Evolutionary conservation across 495 filamentous ascomycete genomes (phyloP).

Genomic region (Parachaetomium inaequale): DNA sequence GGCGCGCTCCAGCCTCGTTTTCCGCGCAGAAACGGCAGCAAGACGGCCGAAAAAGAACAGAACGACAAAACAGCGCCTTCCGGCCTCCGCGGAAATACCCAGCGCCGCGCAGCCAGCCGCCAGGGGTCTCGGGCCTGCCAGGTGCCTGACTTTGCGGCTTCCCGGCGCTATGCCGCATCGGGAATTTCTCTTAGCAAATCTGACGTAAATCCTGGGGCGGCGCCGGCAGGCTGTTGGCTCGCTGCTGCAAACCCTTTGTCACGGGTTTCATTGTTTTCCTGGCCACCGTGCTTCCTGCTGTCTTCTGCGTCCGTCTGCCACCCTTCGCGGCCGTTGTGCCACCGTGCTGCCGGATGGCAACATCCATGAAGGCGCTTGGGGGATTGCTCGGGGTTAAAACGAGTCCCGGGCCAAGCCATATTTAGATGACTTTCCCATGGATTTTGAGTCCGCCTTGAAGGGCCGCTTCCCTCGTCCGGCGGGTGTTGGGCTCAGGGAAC

Average conservation of each 20-base stretch:
- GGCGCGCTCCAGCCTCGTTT: neutral
- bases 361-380: neutral
- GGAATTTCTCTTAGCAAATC: conserved; percentile 37
- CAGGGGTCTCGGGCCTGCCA: neutral
- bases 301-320: neutral
- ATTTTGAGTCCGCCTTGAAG: neutral
- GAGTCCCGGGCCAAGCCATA: neutral
- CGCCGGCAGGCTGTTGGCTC: conserved; percentile 21
- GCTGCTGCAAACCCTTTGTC: conserved; percentile 11
- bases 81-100: conserved; percentile 15
- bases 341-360: neutral
- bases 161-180: conserved; percentile 19
- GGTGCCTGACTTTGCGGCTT: neutral
- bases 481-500: too few relatives aligned
- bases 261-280: conserved; percentile 4
- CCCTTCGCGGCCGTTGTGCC: neutral
- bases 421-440: neutral
- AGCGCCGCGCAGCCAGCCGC: neutral
- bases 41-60: neutral
- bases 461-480: neutral
- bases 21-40: neutral
- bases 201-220: conserved; percentile 22
- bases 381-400: neutral
- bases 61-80: neutral
- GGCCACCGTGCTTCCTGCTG: neutral